Evolutionary conservation across 106 monocot genomes (phyloP), one percentile per base, ranked within the genome.

Genomic region (Apostasia ramifera): DNA sequence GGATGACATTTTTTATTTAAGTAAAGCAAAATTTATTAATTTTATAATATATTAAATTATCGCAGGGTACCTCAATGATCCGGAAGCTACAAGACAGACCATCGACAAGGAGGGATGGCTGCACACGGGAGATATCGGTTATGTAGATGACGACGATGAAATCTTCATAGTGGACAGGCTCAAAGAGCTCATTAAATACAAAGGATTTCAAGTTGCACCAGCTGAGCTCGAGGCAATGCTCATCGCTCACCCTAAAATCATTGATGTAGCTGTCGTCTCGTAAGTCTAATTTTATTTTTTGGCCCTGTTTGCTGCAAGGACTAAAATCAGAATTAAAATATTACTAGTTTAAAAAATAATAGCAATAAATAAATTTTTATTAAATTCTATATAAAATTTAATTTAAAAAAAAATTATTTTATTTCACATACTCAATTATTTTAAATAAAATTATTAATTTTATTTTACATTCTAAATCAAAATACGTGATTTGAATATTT

Each of bases 151-250:
- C 15, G 89, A 89, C 53, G 93, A 89, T 15, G 86, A 93, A 71
- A 81, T 93, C 51, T 93, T 86, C 89, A 93, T 93, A 49, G 86
- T 93, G 3, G 93, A 93, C 57, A 39, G 93, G 55, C 83, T 93
- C 38, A 93, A 93, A 70, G 93, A 93, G 75, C 73, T 93, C 39
- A 93, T 93, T 70, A 93, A 93, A 66, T 89, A 86, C 76, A 93
- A 93, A 59, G 86, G 82, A 0, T 86, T 82, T 66, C 86, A 86
- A 77, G 86, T 86, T 4, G 76, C 86, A 8, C 86, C 86, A 2
- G 86, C 86, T 3, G 86, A 86, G 79, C 73, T 86, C 8, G 86
- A 86, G 50, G 76, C 82, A 0, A 43, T 86, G 71, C 86, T 86
- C 51, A 79, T 82, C 12, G 26, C 79, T 12, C 79, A 82, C 64